Conservation (phyloP, 2,329 filamentous ascomycete species). For the Amylocarpus encephaloides region DNA sequence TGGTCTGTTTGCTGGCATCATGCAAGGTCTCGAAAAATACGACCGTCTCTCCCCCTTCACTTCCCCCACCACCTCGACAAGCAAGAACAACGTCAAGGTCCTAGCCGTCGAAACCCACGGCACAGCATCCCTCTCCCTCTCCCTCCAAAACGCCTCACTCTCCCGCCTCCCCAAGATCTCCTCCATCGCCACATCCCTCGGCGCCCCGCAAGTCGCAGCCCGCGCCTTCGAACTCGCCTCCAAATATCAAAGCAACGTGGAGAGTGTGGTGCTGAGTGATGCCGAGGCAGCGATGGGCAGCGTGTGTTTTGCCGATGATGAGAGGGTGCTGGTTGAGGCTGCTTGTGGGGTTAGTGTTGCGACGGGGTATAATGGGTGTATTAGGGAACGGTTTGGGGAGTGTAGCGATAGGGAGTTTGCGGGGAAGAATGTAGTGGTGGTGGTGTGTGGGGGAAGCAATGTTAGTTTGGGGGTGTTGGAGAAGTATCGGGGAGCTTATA, state of each 20-base stretch:
- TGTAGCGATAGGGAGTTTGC: slow-evolving; percentile 51
- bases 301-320: slow-evolving; percentile 73
- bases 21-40: slow-evolving; percentile 45
- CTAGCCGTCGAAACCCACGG: slow-evolving; percentile 72
- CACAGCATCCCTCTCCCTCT: slow-evolving; percentile 62
- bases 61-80: too few relatives aligned
- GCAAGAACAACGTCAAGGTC: slow-evolving; percentile 37
- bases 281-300: slow-evolving; percentile 74
- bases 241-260: slow-evolving; percentile 10
- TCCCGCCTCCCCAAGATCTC: too few relatives aligned
- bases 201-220: slow-evolving; percentile 61
- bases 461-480: slow-evolving; percentile 56
- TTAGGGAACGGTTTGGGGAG: slow-evolving; percentile 55
- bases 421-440: slow-evolving; percentile 68
- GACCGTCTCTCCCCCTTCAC: slow-evolving; percentile 4
- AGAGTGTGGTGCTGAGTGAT: slow-evolving; percentile 48
- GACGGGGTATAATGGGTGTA: slow-evolving; percentile 53
- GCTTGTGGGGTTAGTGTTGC: slow-evolving; percentile 80
- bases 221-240: slow-evolving; percentile 59
- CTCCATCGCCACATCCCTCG: slow-evolving; percentile 67
- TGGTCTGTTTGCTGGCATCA: slow-evolving; percentile 69
- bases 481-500: slow-evolving; percentile 39
- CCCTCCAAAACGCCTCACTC: slow-evolving; percentile 52
- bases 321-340: slow-evolving; percentile 72
- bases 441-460: slow-evolving; percentile 75